Conservation (phyloP, 2,329 filamentous ascomycete species). For the Diaporthe longicolla region DNA sequence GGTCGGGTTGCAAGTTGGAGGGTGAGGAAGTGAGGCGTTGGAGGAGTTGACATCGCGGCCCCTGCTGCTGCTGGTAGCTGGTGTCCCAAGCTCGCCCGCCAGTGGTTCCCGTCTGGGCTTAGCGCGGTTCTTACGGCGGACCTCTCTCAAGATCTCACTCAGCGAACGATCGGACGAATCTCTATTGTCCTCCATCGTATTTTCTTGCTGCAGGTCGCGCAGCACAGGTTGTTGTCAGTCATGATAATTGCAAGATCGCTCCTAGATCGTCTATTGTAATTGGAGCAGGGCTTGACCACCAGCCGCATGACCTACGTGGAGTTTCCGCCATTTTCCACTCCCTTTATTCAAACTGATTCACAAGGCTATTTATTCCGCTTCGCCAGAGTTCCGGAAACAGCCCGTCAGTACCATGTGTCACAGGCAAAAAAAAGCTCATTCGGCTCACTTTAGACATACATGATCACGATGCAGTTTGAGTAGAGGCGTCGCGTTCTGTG, state of each 20-base stretch:
- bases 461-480: too few relatives aligned
- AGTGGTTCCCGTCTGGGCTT: constrained; percentile 23
- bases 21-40: constrained; percentile 13
- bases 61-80: constrained; percentile 31
- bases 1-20: constrained; percentile 17
- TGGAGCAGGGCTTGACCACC: not conserved
- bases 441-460: too few relatives aligned
- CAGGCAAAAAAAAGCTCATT: not conserved
- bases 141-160: not conserved
- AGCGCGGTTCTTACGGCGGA: constrained; percentile 17
- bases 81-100: constrained; percentile 34
- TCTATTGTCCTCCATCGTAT: not conserved
- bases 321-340: not conserved
- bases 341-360: not conserved
- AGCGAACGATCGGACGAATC: not conserved
- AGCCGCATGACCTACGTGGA: not conserved
- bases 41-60: constrained; percentile 37
- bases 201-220: not conserved
- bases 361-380: not conserved
- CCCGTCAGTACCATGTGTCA: not conserved
- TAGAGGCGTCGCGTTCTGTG: too few relatives aligned
- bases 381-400: not conserved
- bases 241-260: not conserved
- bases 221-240: not conserved
- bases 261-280: not conserved